These are phyloP conservation scores for Climacium dendroides DNA, from an alignment of 225 moss, liverwort and hornwort species.

Conservation along the genomic window DNA sequence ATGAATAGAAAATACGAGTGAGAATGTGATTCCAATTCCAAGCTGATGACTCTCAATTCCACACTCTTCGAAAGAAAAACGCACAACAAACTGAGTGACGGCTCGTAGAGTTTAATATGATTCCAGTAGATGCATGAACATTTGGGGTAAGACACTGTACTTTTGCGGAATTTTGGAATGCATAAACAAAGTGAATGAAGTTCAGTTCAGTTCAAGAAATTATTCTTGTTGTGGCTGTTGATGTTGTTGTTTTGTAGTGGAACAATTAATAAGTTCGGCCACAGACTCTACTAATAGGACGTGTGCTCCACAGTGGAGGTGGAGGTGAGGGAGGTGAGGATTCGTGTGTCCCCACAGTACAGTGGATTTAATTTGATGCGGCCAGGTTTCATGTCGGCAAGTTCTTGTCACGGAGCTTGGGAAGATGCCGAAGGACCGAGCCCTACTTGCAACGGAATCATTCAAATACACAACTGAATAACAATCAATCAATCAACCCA, in stretches of 20 bases:
- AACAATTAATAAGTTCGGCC: too few species aligned
- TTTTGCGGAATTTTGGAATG: neutral
- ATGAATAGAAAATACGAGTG: accelerated
- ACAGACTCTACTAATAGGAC: neutral
- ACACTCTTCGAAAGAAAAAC: neutral
- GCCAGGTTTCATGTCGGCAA: neutral
- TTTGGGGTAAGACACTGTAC: too few species aligned
- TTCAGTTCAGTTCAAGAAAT: too few species aligned
- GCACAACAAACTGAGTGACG: neutral
- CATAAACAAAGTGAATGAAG: neutral
- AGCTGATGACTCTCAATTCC: too few species aligned
- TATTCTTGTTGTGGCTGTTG: too few species aligned
- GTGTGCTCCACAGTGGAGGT: neutral
- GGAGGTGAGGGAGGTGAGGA: too few species aligned
- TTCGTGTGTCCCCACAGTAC: neutral
- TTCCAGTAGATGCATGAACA: neutral
- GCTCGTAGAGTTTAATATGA: neutral
- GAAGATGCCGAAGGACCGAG: neutral
- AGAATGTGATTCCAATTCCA: neutral
- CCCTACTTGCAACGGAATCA: neutral
- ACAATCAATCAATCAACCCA: too few species aligned
- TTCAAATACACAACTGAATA: too few species aligned
- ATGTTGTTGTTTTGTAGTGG: too few species aligned
- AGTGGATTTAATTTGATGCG: neutral
- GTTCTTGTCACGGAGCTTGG: neutral